Evolutionary conservation across 1,284 basidiomycete species (phyloP).

Genomic region (Vanrija pseudolonga): DNA sequence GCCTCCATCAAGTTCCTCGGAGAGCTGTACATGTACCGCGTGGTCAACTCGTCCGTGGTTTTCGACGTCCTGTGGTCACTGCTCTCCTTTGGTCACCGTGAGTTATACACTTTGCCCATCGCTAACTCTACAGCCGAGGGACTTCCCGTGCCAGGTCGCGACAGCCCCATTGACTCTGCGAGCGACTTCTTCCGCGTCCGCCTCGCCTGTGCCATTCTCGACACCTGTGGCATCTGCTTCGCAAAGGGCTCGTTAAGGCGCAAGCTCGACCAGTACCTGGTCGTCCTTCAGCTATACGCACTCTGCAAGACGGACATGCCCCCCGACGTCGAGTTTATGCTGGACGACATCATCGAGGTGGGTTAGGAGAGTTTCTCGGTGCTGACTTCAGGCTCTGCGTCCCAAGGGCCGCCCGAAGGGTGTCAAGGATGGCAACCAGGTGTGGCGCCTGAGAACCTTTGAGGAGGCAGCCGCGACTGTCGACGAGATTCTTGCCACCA

Average conservation of each 20-base stretch:
- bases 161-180: conserved; percentile 76
- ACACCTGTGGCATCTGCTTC: conserved; percentile 97
- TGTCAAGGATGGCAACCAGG: conserved; percentile 13
- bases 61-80: conserved; percentile 94
- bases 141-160: conserved; percentile 75
- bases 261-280: conserved; percentile 86
- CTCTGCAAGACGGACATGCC: conserved; percentile 81
- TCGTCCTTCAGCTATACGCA: conserved; percentile 90
- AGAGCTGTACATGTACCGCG: conserved; percentile 95
- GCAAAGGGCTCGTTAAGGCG: conserved; percentile 84
- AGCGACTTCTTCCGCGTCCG: conserved; percentile 95
- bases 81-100: conserved; percentile 93
- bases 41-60: conserved; percentile 80
- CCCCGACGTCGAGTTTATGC: conserved; percentile 97
- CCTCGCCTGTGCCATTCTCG: conserved; percentile 84
- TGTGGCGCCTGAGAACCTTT: conserved; percentile 62
- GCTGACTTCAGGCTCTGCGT: conserved; percentile 61
- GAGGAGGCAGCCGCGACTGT: conserved; percentile 81
- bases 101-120: conserved; percentile 43
- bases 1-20: conserved; percentile 91
- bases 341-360: conserved; percentile 87
- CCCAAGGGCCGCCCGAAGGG: conserved; percentile 58
- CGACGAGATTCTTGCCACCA: conserved; percentile 76
- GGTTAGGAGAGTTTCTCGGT: conserved; percentile 9
- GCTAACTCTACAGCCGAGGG: conserved; percentile 61